These are phyloP conservation scores for Amoebophrya sp. DNA, from an alignment of 169 alveolate species.

Conservation along the genomic window DNA sequence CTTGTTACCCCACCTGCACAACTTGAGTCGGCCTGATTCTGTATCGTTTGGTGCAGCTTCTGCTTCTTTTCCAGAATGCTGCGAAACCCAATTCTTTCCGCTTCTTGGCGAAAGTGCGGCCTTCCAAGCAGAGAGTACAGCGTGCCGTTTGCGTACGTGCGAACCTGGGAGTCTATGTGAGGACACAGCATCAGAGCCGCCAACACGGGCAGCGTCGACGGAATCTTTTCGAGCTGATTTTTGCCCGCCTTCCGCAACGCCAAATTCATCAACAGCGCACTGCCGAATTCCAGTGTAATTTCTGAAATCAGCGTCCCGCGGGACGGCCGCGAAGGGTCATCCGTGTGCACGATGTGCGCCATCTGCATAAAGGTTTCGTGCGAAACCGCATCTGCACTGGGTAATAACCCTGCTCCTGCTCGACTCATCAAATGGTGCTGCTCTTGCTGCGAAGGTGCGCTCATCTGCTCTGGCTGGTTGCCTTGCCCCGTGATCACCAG, in stretches of 20 bases:
- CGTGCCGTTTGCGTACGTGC: neutral
- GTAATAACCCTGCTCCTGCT: too few relatives aligned
- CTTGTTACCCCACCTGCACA: neutral
- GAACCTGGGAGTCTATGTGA: neutral
- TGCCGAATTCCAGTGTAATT: neutral
- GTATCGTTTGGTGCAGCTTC: too few relatives aligned
- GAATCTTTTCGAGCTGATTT: neutral
- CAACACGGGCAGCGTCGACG: neutral
- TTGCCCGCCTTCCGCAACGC: neutral
- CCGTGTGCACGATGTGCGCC: too few relatives aligned
- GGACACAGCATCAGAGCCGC: neutral
- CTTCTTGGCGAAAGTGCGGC: neutral
- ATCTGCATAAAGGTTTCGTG: too few relatives aligned
- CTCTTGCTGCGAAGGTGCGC: too few relatives aligned
- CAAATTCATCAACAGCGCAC: neutral
- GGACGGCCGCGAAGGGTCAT: too few relatives aligned
- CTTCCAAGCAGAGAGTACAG: neutral
- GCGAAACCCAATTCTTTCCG: neutral
- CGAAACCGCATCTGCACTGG: too few relatives aligned
- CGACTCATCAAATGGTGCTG: too few relatives aligned
- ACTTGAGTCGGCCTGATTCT: too few relatives aligned
- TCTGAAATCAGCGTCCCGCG: neutral
- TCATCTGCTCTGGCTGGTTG: too few relatives aligned
- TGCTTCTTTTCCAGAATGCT: too few relatives aligned
- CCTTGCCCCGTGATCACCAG: too few relatives aligned